A percentile compares a stretch with the other conserved stretches of the same genome.
Evolutionary conservation across 352 stramenopile genomes (phyloP).

Genomic region (Bremia lactucae): DNA sequence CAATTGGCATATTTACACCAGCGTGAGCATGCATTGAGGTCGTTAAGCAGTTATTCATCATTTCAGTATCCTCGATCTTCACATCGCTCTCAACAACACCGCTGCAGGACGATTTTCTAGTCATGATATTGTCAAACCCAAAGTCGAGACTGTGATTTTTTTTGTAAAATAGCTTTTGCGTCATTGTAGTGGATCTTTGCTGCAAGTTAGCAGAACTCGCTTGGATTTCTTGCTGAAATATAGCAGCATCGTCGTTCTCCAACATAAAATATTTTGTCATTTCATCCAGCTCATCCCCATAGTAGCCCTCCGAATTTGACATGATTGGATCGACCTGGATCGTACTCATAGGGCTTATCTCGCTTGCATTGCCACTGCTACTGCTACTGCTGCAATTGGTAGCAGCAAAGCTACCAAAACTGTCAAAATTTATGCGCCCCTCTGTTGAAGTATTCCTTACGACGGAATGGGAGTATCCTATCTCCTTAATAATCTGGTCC

Average conservation of each 20-base stretch:
- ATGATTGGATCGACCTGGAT: slow-evolving; percentile 25
- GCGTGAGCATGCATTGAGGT: slow-evolving; percentile 1
- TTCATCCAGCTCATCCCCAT: slow-evolving; percentile 60
- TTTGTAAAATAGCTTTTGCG: slow-evolving; percentile 27
- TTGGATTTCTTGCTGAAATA: slow-evolving; percentile 27
- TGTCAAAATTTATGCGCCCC: slow-evolving; percentile 7
- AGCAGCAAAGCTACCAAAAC: slow-evolving; percentile 17
- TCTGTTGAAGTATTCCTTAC: slow-evolving; percentile 17
- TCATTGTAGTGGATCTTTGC: slow-evolving; percentile 3
- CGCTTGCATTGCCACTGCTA: slow-evolving; percentile 13
- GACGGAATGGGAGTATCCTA: slow-evolving; percentile 37
- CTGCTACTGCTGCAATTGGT: slow-evolving; percentile 28
- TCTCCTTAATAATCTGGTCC: slow-evolving; percentile 70
- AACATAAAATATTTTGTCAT: slow-evolving; percentile 61
- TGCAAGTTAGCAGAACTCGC: slow-evolving; percentile 5
- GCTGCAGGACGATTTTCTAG: slow-evolving; percentile 13
- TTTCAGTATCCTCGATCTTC: slow-evolving; percentile 26
- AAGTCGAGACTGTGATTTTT: slow-evolving; percentile 77
- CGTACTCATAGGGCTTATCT: slow-evolving; percentile 6
- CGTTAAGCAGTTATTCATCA: slow-evolving; percentile 46
- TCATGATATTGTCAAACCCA: slow-evolving; percentile 31
- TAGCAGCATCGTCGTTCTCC: slow-evolving; percentile 30
- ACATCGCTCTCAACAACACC: slow-evolving; percentile 9
- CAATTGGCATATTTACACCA: slow-evolving; percentile 6
- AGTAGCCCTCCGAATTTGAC: slow-evolving; percentile 48